Conservation (phyloP, 768 basidiomycete species). For the Tylopilus sp. region DNA sequence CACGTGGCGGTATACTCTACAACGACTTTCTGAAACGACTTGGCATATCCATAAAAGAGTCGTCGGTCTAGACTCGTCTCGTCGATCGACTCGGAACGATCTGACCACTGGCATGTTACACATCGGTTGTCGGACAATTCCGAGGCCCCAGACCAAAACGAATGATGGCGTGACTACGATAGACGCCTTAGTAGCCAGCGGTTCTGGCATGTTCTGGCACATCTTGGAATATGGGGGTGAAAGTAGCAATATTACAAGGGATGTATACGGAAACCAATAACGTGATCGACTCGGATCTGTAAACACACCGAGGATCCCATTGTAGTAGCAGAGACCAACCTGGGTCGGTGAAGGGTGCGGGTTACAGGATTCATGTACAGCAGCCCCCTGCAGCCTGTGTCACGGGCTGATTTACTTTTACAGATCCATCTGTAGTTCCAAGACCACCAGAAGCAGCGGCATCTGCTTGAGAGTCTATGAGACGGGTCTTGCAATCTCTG, state of each 20-base stretch:
- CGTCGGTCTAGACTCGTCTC: no score
- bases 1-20: no score
- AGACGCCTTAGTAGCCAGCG: no score
- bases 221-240: no score
- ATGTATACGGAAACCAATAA: conserved; percentile 13
- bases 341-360: conserved; percentile 1
- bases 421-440: conserved; percentile 50
- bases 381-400: conserved; percentile 46
- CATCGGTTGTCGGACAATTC: no score
- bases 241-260: conserved; percentile 18
- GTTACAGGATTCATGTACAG: conserved; percentile 40
- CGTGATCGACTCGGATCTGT: conserved; percentile 2
- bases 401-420: conserved; percentile 63
- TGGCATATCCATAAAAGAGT: no score
- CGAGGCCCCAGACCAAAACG: no score
- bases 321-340: conserved; percentile 1
- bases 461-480: conserved; percentile 91
- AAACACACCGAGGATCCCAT: conserved; percentile 1
- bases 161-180: no score
- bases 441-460: conserved; percentile 38
- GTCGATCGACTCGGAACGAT: no score
- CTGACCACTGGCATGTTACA: no score
- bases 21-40: no score
- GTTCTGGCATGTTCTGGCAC: no score
- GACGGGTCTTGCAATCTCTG: conserved; percentile 95